A percentile compares a stretch with the other conserved stretches of the same genome.
These are phyloP conservation scores for Roridomyces roridus DNA, from an alignment of 768 basidiomycete genomes.

Conservation along the genomic window DNA sequence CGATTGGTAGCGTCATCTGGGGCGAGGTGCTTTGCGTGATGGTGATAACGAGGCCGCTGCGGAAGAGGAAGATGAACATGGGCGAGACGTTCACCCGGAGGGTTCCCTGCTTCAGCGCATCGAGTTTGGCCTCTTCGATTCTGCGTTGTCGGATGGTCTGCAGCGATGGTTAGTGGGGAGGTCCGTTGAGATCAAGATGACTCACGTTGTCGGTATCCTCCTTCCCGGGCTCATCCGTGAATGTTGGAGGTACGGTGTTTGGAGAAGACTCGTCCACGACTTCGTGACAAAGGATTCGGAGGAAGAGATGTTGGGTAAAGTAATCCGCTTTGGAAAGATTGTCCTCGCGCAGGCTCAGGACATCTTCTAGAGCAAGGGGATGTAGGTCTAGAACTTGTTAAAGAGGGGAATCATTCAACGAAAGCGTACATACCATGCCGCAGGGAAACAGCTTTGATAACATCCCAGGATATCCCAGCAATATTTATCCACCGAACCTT, in stretches of 20 bases:
- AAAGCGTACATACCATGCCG: conserved; percentile 52
- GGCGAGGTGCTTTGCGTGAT: conserved; percentile 48
- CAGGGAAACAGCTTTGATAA: conserved; percentile 63
- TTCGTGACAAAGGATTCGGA: conserved; percentile 50
- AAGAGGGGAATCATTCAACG: conserved; percentile 16
- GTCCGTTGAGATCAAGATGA: too few species aligned
- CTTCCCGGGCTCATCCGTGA: conserved; percentile 7
- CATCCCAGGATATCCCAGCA: conserved; percentile 66
- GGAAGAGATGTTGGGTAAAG: conserved; percentile 64
- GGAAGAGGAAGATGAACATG: conserved; percentile 68
- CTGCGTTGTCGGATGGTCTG: conserved; percentile 15
- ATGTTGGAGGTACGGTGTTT: neutral
- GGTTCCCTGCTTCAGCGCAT: conserved; percentile 30
- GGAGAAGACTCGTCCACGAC: conserved; percentile 2
- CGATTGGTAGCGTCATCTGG: conserved; percentile 59
- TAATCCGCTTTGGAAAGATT: conserved; percentile 55
- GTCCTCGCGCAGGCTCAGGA: conserved; percentile 60
- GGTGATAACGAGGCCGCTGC: conserved; percentile 70
- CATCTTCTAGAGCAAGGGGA: conserved; percentile 69
- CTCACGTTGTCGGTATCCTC: neutral
- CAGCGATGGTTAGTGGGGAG: neutral
- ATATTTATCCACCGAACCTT: conserved; percentile 72
- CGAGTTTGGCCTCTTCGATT: conserved; percentile 22
- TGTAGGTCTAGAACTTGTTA: conserved; percentile 56
- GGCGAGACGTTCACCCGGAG: conserved; percentile 62